phyloP scores from a whole-genome alignment of 345 rosid species.

The Salix udensis region DNA sequence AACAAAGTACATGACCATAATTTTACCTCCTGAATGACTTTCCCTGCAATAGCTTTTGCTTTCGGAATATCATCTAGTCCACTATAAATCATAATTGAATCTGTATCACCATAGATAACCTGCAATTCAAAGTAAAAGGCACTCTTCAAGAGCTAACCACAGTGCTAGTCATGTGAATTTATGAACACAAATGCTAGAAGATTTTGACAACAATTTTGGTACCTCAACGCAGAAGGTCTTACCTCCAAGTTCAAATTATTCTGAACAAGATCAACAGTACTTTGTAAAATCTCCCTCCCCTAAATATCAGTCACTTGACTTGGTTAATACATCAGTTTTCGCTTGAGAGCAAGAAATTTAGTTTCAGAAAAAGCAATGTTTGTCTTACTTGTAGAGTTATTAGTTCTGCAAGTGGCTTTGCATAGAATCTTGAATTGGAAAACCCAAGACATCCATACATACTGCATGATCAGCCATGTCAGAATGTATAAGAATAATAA shows the following conservation, averaged over 20 bases:
- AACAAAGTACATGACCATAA: constrained; percentile 4
- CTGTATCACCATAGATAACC: constrained; percentile 98
- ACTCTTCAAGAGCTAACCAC: background rate
- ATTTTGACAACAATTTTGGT: background rate
- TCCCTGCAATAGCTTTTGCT: constrained; percentile 76
- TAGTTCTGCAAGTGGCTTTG: constrained; percentile 97
- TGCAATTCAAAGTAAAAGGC: constrained; percentile 37
- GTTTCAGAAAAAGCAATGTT: constrained; percentile 2
- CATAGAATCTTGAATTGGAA: constrained; percentile 95
- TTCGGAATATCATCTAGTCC: constrained; percentile 77
- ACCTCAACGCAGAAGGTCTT: background rate
- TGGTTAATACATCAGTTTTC: constrained; percentile 8
- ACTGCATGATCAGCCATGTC: constrained; percentile 41
- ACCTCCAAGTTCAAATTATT: constrained; percentile 90
- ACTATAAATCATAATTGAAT: constrained; percentile 96
- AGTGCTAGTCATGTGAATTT: constrained; percentile 1
- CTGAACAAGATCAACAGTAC: constrained; percentile 95
- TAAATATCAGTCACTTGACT: constrained; percentile 31
- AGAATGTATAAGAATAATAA: constrained; percentile 9
- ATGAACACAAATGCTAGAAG: background rate
- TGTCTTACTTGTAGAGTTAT: constrained; percentile 75
- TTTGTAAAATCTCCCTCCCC: constrained; percentile 97
- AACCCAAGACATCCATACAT: constrained; percentile 99
- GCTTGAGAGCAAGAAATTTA: constrained; percentile 3
- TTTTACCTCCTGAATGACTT: constrained; percentile 88